Evolutionary conservation across 2,329 filamentous ascomycete genomes (phyloP), one percentile per base, ranked within the genome.

Genomic region (Apiospora marii): DNA sequence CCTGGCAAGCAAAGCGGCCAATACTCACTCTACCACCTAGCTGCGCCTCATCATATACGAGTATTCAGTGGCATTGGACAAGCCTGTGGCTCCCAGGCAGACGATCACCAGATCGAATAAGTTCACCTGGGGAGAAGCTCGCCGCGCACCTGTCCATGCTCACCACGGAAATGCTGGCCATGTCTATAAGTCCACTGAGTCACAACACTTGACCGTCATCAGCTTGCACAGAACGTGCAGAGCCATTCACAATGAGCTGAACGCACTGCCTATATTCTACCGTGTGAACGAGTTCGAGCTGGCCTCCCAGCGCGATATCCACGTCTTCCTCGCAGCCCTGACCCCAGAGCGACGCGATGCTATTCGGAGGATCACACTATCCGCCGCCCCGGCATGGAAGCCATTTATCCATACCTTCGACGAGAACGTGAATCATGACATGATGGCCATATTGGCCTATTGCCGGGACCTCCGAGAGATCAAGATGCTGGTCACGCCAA

Each of bases 201-300:
- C 34, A 22, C 64, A 70, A 46, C 67, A 51, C 6, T 53, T 71
- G 43, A 67, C 69, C 12, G 44, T 73, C 24, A 34, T 67, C 4
- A 68, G 64, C 24, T 49, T 73, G 41, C 61, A 48, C 43, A 41
- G 61, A 30, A 73, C 67, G 4, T 73, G 72, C 72, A 46, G 51
- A 43, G 67, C 71, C 24, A 71, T 73, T n/a, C 67, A 73, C 51
- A 68, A 67, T 8, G 72, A 73, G 34, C 68, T 73, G 44, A 72
- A 67, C n/a, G 44, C 27, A 4, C 46, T 48, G 34, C 72, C 72
- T 1, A 70, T 72, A n/a, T 73, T 73, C 53, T 72, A 73, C 41
- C 51, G 70, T 41, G 70, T 73, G n/a, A 73, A 73, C n/a, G 49
- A 44, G 22, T 73, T 73, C 53, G 37, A 68, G 27, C 71, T 73